Percentiles rank a stretch among this genome's conserved stretches.
These are phyloP conservation scores for Candida koratica DNA, from an alignment of 805 yeast species.

Conservation along the genomic window DNA sequence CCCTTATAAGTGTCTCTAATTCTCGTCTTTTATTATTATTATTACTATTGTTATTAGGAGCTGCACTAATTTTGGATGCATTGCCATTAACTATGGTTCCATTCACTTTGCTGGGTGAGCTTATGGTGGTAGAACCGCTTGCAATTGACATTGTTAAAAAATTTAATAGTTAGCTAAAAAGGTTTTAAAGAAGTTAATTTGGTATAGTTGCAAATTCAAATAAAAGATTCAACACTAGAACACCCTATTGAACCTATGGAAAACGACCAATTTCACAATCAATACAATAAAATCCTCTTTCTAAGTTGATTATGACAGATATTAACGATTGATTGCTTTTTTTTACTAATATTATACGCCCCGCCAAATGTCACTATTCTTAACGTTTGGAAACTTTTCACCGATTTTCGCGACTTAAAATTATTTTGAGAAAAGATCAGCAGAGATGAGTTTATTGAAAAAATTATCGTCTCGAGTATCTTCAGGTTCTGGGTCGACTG, in stretches of 20 bases:
- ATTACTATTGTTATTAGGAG: conserved; percentile 1
- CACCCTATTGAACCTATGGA: no score
- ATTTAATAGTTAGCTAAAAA: no score
- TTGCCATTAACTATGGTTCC: conserved; percentile 6
- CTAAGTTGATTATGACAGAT: neutral
- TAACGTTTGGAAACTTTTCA: conserved; percentile 4
- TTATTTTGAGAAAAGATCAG: no score
- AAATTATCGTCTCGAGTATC: neutral
- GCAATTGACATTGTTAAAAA: conserved; percentile 2
- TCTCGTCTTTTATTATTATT: conserved; percentile 25
- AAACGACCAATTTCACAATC: no score
- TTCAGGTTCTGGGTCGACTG: neutral
- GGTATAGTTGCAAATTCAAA: no score
- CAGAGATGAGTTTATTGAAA: conserved; percentile 5
- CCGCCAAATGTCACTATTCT: neutral
- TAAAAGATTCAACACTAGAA: no score
- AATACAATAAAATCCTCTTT: neutral
- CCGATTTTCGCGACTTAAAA: conserved; percentile 2
- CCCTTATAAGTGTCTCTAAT: conserved; percentile 53
- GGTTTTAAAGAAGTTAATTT: no score
- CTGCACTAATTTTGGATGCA: neutral
- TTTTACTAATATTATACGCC: neutral
- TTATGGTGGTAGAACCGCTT: conserved; percentile 3
- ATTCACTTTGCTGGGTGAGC: conserved; percentile 4
- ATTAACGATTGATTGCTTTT: conserved; percentile 1